Base-by-base conservation (phyloP, 129 eudicot genomes). In the Sambucus nigra region DNA sequence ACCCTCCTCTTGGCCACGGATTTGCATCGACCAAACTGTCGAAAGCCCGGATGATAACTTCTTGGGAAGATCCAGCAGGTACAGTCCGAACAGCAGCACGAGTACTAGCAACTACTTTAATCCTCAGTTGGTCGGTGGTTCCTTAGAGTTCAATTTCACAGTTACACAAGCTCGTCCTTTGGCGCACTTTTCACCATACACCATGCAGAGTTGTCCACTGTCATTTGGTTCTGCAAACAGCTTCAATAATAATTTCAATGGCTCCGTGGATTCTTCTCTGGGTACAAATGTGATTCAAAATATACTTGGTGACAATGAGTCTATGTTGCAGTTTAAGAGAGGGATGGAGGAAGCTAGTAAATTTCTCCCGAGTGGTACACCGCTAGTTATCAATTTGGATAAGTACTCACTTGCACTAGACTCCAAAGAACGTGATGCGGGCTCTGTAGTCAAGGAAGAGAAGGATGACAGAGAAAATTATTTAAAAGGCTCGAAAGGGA, bases 341-440 rank as follows among this genome's bases (percentile, higher is more conserved):
- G n/a, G n/a, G n/a, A n/a, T n/a, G n/a, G n/a, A n/a, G n/a, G n/a
- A n/a, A n/a, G n/a, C n/a, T n/a, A n/a, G n/a, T 16, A 88, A 80
- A 51, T 88, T 88, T 41, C 91, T 88, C 61, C 94, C 97, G 17
- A 67, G 47, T 23, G 66, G 20, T 18, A 77, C 58, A 47, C 76
- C 69, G 25, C 26, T 88, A 4, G 50, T 80, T 57, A 67, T 88
- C 21, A 89, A 88, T 60, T 69, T 77, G 66, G 91, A 77, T 48
- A 73, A 69, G 28, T 80, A 72, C 24, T 53, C 66, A 12, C 65
- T 80, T 29, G 86, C 87, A 13, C 71, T 68, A 20, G 73, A 79
- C 32, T 49, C 73, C 14, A 62, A 46, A 1, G 62, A 69, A 21
- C 29, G 63, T n/a, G 18, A 68, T 44, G 40, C 59, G 0, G 59